Conservation (phyloP, 2,329 filamentous ascomycete species). For the Blastomyces emzantsi region DNA sequence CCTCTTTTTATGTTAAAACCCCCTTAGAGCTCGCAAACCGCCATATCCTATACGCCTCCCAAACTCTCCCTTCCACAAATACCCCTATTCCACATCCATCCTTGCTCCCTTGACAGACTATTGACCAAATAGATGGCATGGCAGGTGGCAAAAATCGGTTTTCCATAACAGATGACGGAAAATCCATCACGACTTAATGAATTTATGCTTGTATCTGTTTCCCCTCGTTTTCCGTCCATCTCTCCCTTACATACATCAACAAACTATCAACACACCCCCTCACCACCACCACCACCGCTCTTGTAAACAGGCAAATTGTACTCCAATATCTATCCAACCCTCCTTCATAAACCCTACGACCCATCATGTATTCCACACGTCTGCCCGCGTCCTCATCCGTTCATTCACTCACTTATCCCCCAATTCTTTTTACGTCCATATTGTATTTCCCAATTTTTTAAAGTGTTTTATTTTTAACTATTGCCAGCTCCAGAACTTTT, state of each 20-base stretch:
- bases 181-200: neutral
- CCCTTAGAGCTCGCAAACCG: neutral
- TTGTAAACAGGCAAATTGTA: no score
- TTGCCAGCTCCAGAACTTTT: neutral
- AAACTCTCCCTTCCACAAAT: neutral
- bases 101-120: neutral
- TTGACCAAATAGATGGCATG: no score
- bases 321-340: no score
- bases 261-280: neutral
- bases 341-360: no score
- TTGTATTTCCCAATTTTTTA: neutral
- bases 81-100: neutral
- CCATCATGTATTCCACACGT: no score
- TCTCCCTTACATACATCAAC: neutral
- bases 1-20: neutral
- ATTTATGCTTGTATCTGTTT: neutral
- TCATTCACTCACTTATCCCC: neutral
- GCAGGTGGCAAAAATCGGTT: neutral
- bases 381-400: neutral
- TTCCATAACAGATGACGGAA: neutral
- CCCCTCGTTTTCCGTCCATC: neutral
- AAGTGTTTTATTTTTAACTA: neutral
- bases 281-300: neutral
- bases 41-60: neutral
- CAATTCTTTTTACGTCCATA: neutral